Evolutionary conservation across 2,329 filamentous ascomycete genomes (phyloP).

Genomic region (Tolypocladium nubicola): DNA sequence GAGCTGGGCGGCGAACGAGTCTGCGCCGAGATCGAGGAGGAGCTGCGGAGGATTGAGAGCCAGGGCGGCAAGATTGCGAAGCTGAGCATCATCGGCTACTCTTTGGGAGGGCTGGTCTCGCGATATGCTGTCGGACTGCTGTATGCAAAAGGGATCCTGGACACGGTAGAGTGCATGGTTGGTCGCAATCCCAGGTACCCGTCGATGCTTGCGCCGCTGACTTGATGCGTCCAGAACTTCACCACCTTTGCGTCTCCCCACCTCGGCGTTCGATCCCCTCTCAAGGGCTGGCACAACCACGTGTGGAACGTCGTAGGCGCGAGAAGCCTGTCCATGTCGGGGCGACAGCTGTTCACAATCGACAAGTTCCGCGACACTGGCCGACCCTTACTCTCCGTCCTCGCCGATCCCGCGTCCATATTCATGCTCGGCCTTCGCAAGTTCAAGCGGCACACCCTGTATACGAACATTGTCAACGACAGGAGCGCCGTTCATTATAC

Average conservation of each 20-base stretch:
- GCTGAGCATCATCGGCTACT: slow-evolving; percentile 83
- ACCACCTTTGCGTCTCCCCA: slow-evolving; percentile 84
- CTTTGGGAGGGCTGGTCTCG: slow-evolving; percentile 75
- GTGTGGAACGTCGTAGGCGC: slow-evolving; percentile 80
- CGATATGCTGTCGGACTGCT: slow-evolving; percentile 81
- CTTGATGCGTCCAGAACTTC: slow-evolving; percentile 55
- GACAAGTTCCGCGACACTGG: slow-evolving; percentile 77
- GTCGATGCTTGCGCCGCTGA: slow-evolving; percentile 4
- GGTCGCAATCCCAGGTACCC: slow-evolving; percentile 5
- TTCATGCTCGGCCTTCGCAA: slow-evolving; percentile 70
- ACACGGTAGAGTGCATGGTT: slow-evolving; percentile 69
- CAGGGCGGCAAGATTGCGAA: slow-evolving; percentile 65
- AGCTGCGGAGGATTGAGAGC: slow-evolving; percentile 43
- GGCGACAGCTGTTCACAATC: slow-evolving; percentile 77
- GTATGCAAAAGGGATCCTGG: slow-evolving; percentile 68
- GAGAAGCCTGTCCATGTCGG: slow-evolving; percentile 70
- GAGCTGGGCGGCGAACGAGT: slow-evolving; percentile 58
- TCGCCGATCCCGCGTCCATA: slow-evolving; percentile 75
- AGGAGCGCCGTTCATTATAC: slow-evolving; percentile 75
- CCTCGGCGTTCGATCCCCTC: slow-evolving; percentile 62
- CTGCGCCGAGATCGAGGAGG: slow-evolving; percentile 55
- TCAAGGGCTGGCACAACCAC: slow-evolving; percentile 53
- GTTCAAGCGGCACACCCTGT: slow-evolving; percentile 70
- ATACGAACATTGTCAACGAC: slow-evolving; percentile 84
- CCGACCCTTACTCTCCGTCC: slow-evolving; percentile 66